Base-by-base conservation (phyloP, 768 basidiomycete genomes). In the Agrocybe praecox region DNA sequence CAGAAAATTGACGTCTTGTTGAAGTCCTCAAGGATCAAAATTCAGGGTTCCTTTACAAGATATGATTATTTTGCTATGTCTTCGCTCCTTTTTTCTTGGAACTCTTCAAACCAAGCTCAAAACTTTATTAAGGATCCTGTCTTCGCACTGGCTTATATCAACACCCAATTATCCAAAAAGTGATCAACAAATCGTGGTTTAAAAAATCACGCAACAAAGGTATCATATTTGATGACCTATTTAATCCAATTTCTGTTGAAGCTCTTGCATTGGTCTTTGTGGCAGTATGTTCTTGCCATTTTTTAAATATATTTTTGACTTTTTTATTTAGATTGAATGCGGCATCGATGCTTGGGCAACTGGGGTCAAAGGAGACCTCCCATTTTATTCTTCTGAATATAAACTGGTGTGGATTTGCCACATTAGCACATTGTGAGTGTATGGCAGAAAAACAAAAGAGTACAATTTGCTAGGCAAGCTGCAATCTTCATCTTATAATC, bases 151-250 rank as follows among this genome's bases (percentile, higher is more conserved):
- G 69, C 15, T 40, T 71, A 0, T 72, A 68, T 56, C 60, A 69
- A 49, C 53, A 62, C 19, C 33, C 12, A 0, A 62, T 70, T 22
- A 59, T 71, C n/a, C 71, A 72, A 45, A 52, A 52, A 29, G 44
- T 48, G 0, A 29, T 65, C 32, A 70, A 71, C 21, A 12, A 42
- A 6, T 59, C 69, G 48, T 71, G 66, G 66, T 71, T 72, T 46
- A 46, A 49, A 17, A 68, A 70, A 51, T 55, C 52, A 1, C 52
- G 48, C n/a, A 62, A 67, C 48, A 63, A 71, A 36, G 71, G 71
- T 21, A 54, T 69, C 2, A 40, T 55, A 3, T 56, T 66, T 24
- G 46, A 46, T 10, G 61, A 58, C 24, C 51, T 62, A n/a, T 72
- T 71, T 33, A 57, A 65, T 15, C 70, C 67, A 1, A 5, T 64